These are phyloP conservation scores for Osmozyma mogii DNA, from an alignment of 805 yeast genomes.

Conservation along the genomic window DNA sequence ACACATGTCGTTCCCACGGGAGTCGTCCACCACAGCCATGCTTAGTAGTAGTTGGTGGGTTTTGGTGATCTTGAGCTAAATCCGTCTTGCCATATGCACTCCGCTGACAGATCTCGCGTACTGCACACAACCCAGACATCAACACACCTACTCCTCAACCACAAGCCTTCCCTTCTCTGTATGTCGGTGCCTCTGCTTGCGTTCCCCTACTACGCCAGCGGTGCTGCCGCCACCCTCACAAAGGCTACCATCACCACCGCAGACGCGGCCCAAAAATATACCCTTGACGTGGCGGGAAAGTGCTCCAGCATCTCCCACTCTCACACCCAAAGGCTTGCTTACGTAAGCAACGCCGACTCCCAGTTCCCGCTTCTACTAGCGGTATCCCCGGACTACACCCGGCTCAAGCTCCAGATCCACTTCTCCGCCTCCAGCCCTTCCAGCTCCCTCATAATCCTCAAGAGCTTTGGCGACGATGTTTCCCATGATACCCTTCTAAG, in stretches of 20 bases:
- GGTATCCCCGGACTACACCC: conserved; percentile 15
- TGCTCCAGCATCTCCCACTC: conserved; percentile 16
- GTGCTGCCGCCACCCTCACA: conserved; percentile 12
- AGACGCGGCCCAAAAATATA: conserved; percentile 15
- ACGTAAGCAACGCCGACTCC: conserved; percentile 17
- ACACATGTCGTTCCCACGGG: conserved; percentile 89
- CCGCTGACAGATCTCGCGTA: no score
- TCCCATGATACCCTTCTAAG: conserved; percentile 7
- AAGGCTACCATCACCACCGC: conserved; percentile 21
- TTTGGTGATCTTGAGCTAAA: no score
- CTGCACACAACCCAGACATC: no score
- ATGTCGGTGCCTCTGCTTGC: conserved; percentile 14
- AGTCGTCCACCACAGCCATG: no score
- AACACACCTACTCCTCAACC: no score
- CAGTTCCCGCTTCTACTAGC: conserved; percentile 25
- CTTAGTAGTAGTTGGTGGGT: no score
- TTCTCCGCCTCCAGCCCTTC: conserved; percentile 11
- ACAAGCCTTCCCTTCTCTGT: no score
- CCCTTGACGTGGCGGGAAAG: conserved; percentile 13
- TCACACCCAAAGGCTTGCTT: conserved; percentile 13
- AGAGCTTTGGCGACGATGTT: conserved; percentile 15
- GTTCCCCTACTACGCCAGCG: conserved; percentile 20
- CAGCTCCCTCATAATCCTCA: conserved; percentile 25
- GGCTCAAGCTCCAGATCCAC: conserved; percentile 20
- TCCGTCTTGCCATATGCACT: no score